Conservation (phyloP, 176 grass and related monocot genomes). For the Saccharum officinarum region DNA sequence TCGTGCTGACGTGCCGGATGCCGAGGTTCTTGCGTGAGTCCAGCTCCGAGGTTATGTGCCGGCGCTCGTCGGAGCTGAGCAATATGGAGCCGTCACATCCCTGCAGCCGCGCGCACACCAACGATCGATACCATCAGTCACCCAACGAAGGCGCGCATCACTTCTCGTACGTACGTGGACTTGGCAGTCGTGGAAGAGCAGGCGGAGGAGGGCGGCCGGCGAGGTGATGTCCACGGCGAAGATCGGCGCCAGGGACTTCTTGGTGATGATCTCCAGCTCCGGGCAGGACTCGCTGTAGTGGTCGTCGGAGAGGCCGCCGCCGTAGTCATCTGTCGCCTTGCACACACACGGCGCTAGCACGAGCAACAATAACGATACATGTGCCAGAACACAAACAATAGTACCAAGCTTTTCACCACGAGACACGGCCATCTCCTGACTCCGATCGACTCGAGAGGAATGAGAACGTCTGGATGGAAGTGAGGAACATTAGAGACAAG, state of each 20-base stretch:
- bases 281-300: conserved; percentile 3
- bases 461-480: background rate
- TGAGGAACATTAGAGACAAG: background rate
- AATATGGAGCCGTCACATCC: conserved; percentile 26
- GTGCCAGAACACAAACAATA: background rate
- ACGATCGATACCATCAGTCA: background rate
- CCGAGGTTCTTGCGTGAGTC: conserved; percentile 3
- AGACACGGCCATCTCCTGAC: background rate
- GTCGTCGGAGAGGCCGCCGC: conserved; percentile 13
- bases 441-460: background rate
- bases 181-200: conserved; percentile 27
- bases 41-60: conserved; percentile 7
- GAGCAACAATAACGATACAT: background rate
- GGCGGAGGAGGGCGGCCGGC: conserved; percentile 25
- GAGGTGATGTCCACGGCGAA: conserved; percentile 13
- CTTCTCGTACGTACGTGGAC: background rate
- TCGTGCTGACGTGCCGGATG: conserved; percentile 1
- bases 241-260: background rate
- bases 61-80: conserved; percentile 11
- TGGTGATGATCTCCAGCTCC: background rate
- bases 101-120: background rate
- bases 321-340: background rate
- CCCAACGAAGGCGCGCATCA: background rate
- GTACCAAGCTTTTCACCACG: background rate
- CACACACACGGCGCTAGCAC: background rate